These are phyloP conservation scores for Debaryomyces singareniensis DNA, from an alignment of 1,139 yeast species.

Conservation along the genomic window DNA sequence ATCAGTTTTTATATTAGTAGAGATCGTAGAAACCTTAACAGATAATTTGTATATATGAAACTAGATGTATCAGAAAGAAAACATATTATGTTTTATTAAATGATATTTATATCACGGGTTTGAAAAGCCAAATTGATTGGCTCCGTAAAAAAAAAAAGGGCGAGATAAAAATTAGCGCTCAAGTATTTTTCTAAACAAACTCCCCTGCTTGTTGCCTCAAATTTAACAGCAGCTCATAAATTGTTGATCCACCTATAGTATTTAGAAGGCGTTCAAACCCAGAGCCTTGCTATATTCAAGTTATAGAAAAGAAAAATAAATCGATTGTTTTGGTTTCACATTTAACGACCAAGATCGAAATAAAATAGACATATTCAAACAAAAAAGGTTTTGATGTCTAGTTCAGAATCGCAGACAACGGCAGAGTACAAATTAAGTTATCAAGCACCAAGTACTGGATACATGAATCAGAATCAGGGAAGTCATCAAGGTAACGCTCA, in stretches of 20 bases:
- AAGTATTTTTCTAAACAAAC: too few species aligned
- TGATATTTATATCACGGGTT: too few species aligned
- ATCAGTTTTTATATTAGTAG: background rate
- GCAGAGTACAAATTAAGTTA: constrained; percentile 7
- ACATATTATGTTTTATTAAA: too few species aligned
- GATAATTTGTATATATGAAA: too few species aligned
- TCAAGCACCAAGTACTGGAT: constrained; percentile 3
- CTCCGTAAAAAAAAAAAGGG: background rate
- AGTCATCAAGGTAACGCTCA: background rate
- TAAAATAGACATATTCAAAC: background rate
- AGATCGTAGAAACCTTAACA: background rate
- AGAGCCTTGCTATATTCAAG: too few species aligned
- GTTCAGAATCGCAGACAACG: constrained; percentile 6
- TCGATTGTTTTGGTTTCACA: background rate
- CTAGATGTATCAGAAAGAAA: too few species aligned
- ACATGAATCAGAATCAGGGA: constrained; percentile 3
- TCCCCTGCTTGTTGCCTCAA: too few species aligned
- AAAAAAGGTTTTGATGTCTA: constrained; percentile 5
- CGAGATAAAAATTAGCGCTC: too few species aligned
- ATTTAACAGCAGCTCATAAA: too few species aligned
- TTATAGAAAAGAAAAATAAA: too few species aligned
- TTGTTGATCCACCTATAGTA: too few species aligned
- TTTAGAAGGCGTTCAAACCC: too few species aligned
- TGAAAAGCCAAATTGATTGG: background rate
- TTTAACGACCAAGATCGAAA: background rate